These are phyloP conservation scores for Amaranthus hypochondriacus DNA, from an alignment of 148 eudicot species.

Conservation along the genomic window DNA sequence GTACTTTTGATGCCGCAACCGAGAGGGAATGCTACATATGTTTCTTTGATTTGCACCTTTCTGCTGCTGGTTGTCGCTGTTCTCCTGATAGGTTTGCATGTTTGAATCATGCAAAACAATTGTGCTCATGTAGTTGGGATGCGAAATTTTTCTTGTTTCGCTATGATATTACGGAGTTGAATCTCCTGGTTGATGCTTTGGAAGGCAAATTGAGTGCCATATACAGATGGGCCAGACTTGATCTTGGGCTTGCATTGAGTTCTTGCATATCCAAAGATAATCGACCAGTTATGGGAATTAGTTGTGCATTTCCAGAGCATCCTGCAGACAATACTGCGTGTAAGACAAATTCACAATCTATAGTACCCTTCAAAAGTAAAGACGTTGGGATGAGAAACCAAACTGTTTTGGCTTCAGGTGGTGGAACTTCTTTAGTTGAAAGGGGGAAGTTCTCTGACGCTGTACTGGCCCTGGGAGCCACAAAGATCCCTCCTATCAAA, in stretches of 20 bases:
- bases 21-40: conserved; percentile 97
- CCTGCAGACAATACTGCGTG: conserved; percentile 30
- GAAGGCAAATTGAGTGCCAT: conserved; percentile 93
- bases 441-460: conserved; percentile 32
- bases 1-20: conserved; percentile 64
- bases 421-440: conserved; percentile 17
- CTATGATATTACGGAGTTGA: conserved; percentile 65
- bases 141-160: conserved; percentile 81
- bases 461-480: conserved; percentile 39
- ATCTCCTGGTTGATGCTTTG: conserved; percentile 83
- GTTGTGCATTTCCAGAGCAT: conserved; percentile 27
- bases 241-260: conserved; percentile 79
- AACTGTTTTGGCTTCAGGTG: conserved; percentile 26
- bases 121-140: conserved; percentile 77
- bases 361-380: conserved; percentile 26
- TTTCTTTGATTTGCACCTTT: conserved; percentile 81
- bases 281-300: conserved; percentile 27
- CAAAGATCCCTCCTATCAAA: conserved; percentile 28
- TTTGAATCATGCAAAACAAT: conserved; percentile 81
- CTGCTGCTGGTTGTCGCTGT: conserved; percentile 91
- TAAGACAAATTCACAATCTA: conserved; percentile 22
- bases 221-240: conserved; percentile 85
- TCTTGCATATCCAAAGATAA: conserved; percentile 52
- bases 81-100: conserved; percentile 82
- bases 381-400: conserved; percentile 22